A percentile compares a stretch with the other conserved stretches of the same genome.
Conservation (phyloP, 2,329 filamentous ascomycete genomes). For the Xylaria multiplex region DNA sequence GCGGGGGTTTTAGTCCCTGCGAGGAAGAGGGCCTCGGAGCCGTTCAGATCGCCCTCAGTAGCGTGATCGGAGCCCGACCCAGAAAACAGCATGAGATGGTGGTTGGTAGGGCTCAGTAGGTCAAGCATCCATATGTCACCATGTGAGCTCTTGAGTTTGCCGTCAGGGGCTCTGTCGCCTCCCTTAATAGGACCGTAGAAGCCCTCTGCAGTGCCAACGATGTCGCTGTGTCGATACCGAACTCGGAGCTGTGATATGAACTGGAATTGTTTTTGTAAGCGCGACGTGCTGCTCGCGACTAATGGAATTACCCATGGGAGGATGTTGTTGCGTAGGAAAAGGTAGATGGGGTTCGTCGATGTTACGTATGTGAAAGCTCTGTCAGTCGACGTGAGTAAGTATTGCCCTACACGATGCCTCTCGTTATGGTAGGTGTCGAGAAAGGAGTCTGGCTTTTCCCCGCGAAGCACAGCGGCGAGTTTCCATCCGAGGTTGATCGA, state of each 20-base stretch:
- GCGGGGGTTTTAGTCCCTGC: slow-evolving; percentile 24
- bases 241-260: slow-evolving; percentile 55
- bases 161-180: slow-evolving; percentile 59
- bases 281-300: slow-evolving; percentile 41
- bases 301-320: slow-evolving; percentile 53
- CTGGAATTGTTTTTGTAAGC: slow-evolving; percentile 45
- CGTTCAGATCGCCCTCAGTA: slow-evolving; percentile 36
- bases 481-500: slow-evolving; percentile 63
- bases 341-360: slow-evolving; percentile 50
- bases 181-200: slow-evolving; percentile 53
- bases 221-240: slow-evolving; percentile 51
- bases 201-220: slow-evolving; percentile 46
- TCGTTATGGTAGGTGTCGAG: slow-evolving; percentile 60
- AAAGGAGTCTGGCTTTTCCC: slow-evolving; percentile 51
- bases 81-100: slow-evolving; percentile 47
- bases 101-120: slow-evolving; percentile 37
- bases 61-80: slow-evolving; percentile 29
- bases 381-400: slow-evolving; percentile 55
- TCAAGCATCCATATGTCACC: slow-evolving; percentile 42
- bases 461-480: slow-evolving; percentile 54
- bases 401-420: slow-evolving; percentile 57
- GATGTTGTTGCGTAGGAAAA: slow-evolving; percentile 53
- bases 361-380: slow-evolving; percentile 52
- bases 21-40: slow-evolving; percentile 37
- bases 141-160: slow-evolving; percentile 35